Evolutionary conservation across 352 stramenopile species (phyloP), one percentile per base, ranked within the genome.

Genomic region (Phytopythium montanum): DNA sequence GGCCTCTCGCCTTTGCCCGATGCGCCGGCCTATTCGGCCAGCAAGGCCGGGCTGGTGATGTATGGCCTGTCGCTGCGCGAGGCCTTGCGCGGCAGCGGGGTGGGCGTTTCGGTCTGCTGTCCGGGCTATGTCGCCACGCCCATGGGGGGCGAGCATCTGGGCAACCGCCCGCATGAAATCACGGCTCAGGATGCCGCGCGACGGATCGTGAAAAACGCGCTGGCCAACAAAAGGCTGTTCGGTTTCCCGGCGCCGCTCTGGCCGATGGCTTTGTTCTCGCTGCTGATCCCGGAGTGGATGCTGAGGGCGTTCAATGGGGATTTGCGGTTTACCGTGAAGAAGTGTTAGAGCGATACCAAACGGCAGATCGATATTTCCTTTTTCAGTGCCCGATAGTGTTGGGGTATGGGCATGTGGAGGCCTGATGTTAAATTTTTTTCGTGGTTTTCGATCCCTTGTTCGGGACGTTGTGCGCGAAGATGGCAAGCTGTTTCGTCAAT

Each of bases 371-470:
- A 51, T 51, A 51, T 51, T 51, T 51, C 44, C 44, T 51, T 51
- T 51, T 51, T 51, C 44, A 51, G 44, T 51, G 44, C 44, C 44
- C 44, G 44, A 51, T 51, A 51, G 44, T 51, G 44, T 51, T 51
- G 44, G 44, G 44, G 44, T 51, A 51, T 51, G 44, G 44, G 44
- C 44, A 51, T 51, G 44, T 51, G 44, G 44, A 51, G 44, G 44
- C 44, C 44, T 51, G 44, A 51, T 51, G 44, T 51, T 51, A 51
- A 51, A 51, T 51, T 51, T 51, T 51, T 51, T 51, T 51, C 44
- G 44, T 51, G 44, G 44, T 51, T 51, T 51, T 51, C 44, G 44
- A 51, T 51, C 44, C 44, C 44, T 51, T 51, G 44, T 51, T 51
- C 44, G 44, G 44, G 44, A 51, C 44, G 44, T 51, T 51, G 44